These are phyloP conservation scores for Amborella trichopoda DNA, from an alignment of 164 flowering plant species.

Conservation along the genomic window DNA sequence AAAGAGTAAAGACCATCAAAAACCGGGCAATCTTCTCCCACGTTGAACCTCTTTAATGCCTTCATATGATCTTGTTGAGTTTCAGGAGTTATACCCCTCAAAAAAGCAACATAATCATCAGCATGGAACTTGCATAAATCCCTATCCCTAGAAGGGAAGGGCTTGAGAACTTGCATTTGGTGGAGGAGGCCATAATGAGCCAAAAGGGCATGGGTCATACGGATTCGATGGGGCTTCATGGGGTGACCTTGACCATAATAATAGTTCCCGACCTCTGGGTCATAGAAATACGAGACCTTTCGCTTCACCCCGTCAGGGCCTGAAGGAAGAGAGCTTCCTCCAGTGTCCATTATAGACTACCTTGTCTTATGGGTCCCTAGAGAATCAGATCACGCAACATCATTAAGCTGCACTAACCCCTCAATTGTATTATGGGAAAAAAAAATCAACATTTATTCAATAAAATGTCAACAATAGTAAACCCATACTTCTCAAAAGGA, in stretches of 20 bases:
- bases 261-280: slow-evolving; percentile 52
- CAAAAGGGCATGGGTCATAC: slow-evolving; percentile 53
- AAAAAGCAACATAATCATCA: slow-evolving; percentile 41
- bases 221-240: slow-evolving; percentile 52
- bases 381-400: too few species aligned
- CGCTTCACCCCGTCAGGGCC: slow-evolving; percentile 41
- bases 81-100: slow-evolving; percentile 40
- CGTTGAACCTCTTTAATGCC: slow-evolving; percentile 41
- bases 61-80: slow-evolving; percentile 40
- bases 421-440: too few species aligned
- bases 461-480: too few species aligned
- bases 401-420: too few species aligned
- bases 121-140: slow-evolving; percentile 53
- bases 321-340: slow-evolving; percentile 34
- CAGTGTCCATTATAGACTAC: slow-evolving; percentile 30
- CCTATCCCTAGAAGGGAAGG: slow-evolving; percentile 36
- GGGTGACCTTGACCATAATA: slow-evolving; percentile 57
- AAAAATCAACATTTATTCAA: too few species aligned
- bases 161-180: slow-evolving; percentile 42
- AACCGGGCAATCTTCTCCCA: slow-evolving; percentile 48
- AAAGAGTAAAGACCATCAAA: slow-evolving; percentile 51
- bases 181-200: slow-evolving; percentile 41
- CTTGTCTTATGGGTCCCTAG: too few species aligned
- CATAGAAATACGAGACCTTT: slow-evolving; percentile 40
- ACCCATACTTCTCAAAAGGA: too few species aligned